Percentiles rank a stretch among this genome's conserved stretches.
phyloP scores from a whole-genome alignment of 768 basidiomycete species.

The Phaeotremella fagi region DNA sequence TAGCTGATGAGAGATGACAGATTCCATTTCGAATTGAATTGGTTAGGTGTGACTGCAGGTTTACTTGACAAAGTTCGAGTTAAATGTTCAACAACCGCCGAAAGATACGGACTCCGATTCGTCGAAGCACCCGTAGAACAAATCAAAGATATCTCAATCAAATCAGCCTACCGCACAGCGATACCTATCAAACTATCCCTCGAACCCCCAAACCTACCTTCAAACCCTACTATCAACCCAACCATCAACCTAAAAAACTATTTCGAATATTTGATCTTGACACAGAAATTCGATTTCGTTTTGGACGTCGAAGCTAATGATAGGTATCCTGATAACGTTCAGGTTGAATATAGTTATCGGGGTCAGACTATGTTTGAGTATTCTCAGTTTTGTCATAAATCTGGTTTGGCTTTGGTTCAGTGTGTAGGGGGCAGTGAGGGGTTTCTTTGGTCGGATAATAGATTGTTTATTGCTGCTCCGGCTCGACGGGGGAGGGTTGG shows the following conservation, averaged over 20 bases:
- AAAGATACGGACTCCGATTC: conserved; percentile 81
- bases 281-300: conserved; percentile 70
- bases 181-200: conserved; percentile 74
- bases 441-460: conserved; percentile 83
- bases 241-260: conserved; percentile 58
- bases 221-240: conserved; percentile 63
- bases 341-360: conserved; percentile 85
- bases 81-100: conserved; percentile 73
- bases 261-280: conserved; percentile 73
- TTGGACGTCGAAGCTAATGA: conserved; percentile 64
- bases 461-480: conserved; percentile 53
- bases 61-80: conserved; percentile 83
- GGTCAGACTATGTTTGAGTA: conserved; percentile 63
- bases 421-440: conserved; percentile 73
- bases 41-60: conserved; percentile 90
- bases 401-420: conserved; percentile 85
- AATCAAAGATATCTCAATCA: conserved; percentile 76
- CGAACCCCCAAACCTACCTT: conserved; percentile 65
- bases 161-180: conserved; percentile 87
- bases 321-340: conserved; percentile 72
- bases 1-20: conserved; percentile 15
- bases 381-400: conserved; percentile 87
- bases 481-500: conserved; percentile 55
- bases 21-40: conserved; percentile 95
- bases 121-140: conserved; percentile 91